Percentiles rank a stretch among this genome's conserved stretches.
phyloP scores from a whole-genome alignment of 768 basidiomycete species.

The Lepiota subincarnata region DNA sequence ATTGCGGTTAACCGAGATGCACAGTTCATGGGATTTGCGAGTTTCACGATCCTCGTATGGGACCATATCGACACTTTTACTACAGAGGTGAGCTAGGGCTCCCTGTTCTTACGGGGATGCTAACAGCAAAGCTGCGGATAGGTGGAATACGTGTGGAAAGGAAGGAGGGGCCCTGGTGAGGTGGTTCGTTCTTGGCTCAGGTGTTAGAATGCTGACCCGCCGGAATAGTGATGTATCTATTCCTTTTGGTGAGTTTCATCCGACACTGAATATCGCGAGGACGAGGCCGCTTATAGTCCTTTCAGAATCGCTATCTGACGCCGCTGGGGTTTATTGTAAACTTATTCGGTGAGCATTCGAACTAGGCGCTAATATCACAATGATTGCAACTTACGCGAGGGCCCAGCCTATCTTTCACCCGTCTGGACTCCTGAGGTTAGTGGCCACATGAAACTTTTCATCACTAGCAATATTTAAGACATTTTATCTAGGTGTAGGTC shows the following conservation, averaged over 20 bases:
- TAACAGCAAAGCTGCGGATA: conserved; percentile 12
- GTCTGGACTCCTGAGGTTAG: conserved; percentile 35
- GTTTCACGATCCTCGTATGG: conserved; percentile 48
- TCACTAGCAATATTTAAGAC: background rate
- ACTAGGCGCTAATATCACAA: background rate
- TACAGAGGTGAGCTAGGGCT: conserved; percentile 31
- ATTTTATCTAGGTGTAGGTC: background rate
- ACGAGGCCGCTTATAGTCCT: background rate
- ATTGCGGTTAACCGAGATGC: background rate
- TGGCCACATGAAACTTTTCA: background rate
- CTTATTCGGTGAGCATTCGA: conserved; percentile 33
- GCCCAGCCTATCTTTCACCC: conserved; percentile 36
- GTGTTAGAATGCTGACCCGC: background rate
- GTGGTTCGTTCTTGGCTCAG: conserved; percentile 1
- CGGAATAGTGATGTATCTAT: conserved; percentile 34
- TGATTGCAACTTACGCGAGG: background rate
- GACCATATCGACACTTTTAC: conserved; percentile 49
- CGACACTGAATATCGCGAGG: background rate
- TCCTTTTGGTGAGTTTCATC: conserved; percentile 30
- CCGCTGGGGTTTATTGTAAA: conserved; percentile 62
- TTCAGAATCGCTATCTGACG: conserved; percentile 60
- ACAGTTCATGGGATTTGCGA: conserved; percentile 47
- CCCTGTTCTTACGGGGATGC: background rate
- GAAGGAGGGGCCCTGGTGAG: conserved; percentile 40
- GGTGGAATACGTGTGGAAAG: conserved; percentile 53